phyloP scores from a whole-genome alignment of 257 asterid species.

The Petrea volubilis region DNA sequence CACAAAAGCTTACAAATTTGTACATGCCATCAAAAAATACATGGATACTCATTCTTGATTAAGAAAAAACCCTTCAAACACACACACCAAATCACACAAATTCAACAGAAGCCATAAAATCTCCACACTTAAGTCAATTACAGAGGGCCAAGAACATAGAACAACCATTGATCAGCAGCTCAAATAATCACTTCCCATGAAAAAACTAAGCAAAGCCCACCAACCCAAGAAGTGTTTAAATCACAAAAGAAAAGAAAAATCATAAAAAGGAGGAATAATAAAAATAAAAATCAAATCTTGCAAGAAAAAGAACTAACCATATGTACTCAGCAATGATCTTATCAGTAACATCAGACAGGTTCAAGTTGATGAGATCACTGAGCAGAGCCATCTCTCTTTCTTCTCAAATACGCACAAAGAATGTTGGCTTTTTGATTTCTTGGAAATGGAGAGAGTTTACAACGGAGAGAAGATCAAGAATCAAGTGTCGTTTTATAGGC shows the following conservation, averaged over 20 bases:
- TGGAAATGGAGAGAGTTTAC: background rate
- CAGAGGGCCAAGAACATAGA: background rate
- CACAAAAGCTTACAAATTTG: background rate
- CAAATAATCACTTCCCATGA: too few species aligned
- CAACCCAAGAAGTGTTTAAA: background rate
- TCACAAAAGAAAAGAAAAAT: background rate
- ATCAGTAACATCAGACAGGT: conserved; percentile 54
- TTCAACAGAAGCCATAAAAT: background rate
- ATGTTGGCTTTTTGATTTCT: background rate
- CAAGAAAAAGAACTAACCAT: conserved; percentile 45
- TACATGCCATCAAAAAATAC: background rate
- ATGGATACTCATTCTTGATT: background rate
- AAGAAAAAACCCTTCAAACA: background rate
- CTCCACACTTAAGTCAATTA: background rate
- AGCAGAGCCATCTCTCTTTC: conserved; percentile 52
- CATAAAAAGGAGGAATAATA: too few species aligned
- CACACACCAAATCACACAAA: background rate
- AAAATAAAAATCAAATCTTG: background rate
- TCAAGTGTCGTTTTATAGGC: conserved; percentile 12
- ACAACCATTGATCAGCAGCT: background rate
- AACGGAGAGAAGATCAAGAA: background rate
- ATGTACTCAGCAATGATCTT: conserved; percentile 72
- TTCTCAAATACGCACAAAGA: background rate
- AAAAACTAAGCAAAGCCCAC: background rate
- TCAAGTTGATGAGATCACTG: conserved; percentile 60